phyloP scores from a whole-genome alignment of 192 early-diverging fungal genomes.

The Coemansia sp. region DNA sequence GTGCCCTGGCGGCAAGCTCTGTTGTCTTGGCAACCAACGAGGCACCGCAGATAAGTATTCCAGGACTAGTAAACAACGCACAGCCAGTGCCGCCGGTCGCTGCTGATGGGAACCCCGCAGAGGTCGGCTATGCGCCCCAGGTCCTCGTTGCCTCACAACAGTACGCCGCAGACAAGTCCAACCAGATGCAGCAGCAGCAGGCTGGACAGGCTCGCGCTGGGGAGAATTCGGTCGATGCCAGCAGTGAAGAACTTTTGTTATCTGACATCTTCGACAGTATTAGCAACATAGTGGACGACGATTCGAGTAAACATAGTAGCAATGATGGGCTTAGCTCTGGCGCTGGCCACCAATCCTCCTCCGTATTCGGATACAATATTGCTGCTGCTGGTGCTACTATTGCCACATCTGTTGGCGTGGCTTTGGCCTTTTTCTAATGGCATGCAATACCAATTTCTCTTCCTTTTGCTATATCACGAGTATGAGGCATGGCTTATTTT shows the following conservation, averaged over 20 bases:
- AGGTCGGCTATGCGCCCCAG: conserved; percentile 47
- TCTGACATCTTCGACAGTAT: conserved; percentile 5
- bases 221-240: not conserved
- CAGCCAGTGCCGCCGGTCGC: not conserved
- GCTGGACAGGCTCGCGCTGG: conserved; percentile 14
- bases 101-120: not conserved
- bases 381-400: not conserved
- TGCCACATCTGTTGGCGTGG: not conserved
- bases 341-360: not conserved
- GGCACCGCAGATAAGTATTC: not conserved
- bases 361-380: not conserved
- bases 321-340: conserved; percentile 4
- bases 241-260: not conserved
- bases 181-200: not conserved
- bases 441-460: not conserved
- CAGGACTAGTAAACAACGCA: not conserved
- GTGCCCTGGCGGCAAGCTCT: not conserved
- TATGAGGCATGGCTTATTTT: not conserved
- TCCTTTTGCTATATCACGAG: not conserved
- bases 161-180: conserved; percentile 27
- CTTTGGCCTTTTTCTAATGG: not conserved
- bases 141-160: conserved; percentile 30
- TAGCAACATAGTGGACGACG: conserved; percentile 14
- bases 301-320: not conserved
- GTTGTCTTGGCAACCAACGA: not conserved